Evolutionary conservation across 495 filamentous ascomycete genomes (phyloP).

Genomic region (Rusavskia elegans): DNA sequence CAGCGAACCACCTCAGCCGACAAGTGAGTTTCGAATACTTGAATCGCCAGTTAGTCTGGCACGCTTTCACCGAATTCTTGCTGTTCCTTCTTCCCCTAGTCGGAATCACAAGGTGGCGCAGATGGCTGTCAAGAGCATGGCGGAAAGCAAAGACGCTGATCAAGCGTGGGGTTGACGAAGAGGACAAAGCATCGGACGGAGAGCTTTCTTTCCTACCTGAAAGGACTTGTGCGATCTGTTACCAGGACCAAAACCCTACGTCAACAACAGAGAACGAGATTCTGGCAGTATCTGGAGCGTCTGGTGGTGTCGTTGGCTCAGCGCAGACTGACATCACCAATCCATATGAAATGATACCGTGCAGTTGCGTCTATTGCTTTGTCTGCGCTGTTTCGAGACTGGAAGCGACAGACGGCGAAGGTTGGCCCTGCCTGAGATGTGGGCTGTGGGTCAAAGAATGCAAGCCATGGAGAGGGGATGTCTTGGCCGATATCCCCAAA

Average conservation of each 20-base stretch:
- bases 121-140: slow-evolving; percentile 76
- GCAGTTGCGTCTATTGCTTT: slow-evolving; percentile 90
- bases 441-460: slow-evolving; percentile 77
- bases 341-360: slow-evolving; percentile 83
- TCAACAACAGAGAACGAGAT: slow-evolving; percentile 52
- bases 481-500: slow-evolving; percentile 41
- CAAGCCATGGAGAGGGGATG: slow-evolving; percentile 83
- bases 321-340: slow-evolving; percentile 92
- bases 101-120: slow-evolving; percentile 79
- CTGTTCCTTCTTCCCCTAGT: slow-evolving; percentile 90
- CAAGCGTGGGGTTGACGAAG: slow-evolving; percentile 27
- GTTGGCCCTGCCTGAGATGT: slow-evolving; percentile 88
- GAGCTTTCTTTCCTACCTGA: slow-evolving; percentile 79
- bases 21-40: slow-evolving; percentile 96
- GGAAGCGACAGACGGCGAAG: slow-evolving; percentile 87
- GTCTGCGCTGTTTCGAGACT: slow-evolving; percentile 86
- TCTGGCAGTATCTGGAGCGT: slow-evolving; percentile 37
- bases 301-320: slow-evolving; percentile 65
- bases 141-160: slow-evolving; percentile 54
- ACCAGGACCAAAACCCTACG: slow-evolving; percentile 70
- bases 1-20: slow-evolving; percentile 63
- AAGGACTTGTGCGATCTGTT: slow-evolving; percentile 95
- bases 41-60: slow-evolving; percentile 95
- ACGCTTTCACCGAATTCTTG: slow-evolving; percentile 95
- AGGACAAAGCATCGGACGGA: slow-evolving; percentile 27